A percentile compares a stretch with the other conserved stretches of the same genome.
These are phyloP conservation scores for Starmerella asiatica DNA, from an alignment of 805 yeast species.

Conservation along the genomic window DNA sequence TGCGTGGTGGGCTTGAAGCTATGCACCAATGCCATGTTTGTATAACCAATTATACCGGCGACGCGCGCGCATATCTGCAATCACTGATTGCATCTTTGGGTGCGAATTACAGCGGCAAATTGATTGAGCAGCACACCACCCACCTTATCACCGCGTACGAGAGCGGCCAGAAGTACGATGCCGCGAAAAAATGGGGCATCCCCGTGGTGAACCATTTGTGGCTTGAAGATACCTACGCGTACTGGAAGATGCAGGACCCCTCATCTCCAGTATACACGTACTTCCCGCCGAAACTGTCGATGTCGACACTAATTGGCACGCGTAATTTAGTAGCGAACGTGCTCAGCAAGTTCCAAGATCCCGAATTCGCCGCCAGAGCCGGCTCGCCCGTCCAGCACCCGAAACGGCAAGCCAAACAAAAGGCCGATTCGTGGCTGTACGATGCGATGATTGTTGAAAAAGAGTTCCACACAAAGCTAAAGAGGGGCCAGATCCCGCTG, in stretches of 20 bases:
- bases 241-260: slow-evolving; percentile 44
- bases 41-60: slow-evolving; percentile 74
- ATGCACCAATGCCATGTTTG: slow-evolving; percentile 46
- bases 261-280: slow-evolving; percentile 36
- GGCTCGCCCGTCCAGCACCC: slow-evolving; percentile 15
- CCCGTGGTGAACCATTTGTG: slow-evolving; percentile 66
- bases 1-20: slow-evolving; percentile 37
- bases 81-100: slow-evolving; percentile 55
- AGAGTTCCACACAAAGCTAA: slow-evolving; percentile 41
- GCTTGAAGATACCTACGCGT: slow-evolving; percentile 67
- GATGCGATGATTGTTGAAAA: slow-evolving; percentile 45
- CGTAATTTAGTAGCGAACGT: slow-evolving; percentile 34
- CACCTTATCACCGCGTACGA: slow-evolving; percentile 57
- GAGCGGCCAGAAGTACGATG: slow-evolving; percentile 59
- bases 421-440: slow-evolving; percentile 54
- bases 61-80: slow-evolving; percentile 60
- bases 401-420: slow-evolving; percentile 40
- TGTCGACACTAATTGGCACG: slow-evolving; percentile 41
- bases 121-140: slow-evolving; percentile 50
- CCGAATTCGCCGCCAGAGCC: slow-evolving; percentile 5
- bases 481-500: slow-evolving; percentile 6
- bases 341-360: slow-evolving; percentile 30
- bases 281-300: slow-evolving; percentile 32
- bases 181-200: slow-evolving; percentile 58
- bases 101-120: slow-evolving; percentile 56